Base-by-base conservation (phyloP, 345 rosid species). In the Gossypium mustelinum region DNA sequence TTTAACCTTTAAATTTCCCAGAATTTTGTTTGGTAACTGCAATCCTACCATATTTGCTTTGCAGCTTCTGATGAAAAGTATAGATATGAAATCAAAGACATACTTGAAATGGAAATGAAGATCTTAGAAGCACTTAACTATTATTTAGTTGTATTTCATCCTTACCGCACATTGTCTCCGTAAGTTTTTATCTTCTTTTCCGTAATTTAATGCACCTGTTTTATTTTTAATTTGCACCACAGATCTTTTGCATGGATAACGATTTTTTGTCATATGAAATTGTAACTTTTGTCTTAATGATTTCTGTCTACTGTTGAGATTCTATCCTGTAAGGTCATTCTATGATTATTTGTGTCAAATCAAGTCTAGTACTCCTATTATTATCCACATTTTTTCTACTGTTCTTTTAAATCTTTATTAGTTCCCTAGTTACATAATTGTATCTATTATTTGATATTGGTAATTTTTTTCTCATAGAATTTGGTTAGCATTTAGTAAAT, bases 51-150 rank as follows among this genome's bases (percentile, higher is more conserved):
- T 55, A 72, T 68, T 74, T 78, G 48, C 72, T 73, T 58, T 78
- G 44, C 87, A 94, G 98, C 81, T 87, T 9, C 87, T 64, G 98
- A 94, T 85, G 98, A 92, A 11, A 94, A 87, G 82, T 86, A 86
- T 61, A 82, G 86, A 52, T 92, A 81, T 69, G 98, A 94, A 80
- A 85, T 92, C 71, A 94, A 92, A 83, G 97, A 92, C 76, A 92
- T 94, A 58, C 89, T 94, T 64, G 98, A 92, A 84, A 94, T 92
- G 97, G 98, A 94, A 85, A 92, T 94, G 98, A 94, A 92, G 85
- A 82, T 94, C 75, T 82, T 94, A 82, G 98, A 94, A 81, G 98
- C 97, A 43, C 90, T 94, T 74, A 84, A 91, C 82, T 94, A 90
- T 77, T 92, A 94, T 83, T 83, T 94, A 76, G 98, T 94, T 79